phyloP scores from a whole-genome alignment of 202 grass and related monocot genomes.

The Alloteropsis angusta region DNA sequence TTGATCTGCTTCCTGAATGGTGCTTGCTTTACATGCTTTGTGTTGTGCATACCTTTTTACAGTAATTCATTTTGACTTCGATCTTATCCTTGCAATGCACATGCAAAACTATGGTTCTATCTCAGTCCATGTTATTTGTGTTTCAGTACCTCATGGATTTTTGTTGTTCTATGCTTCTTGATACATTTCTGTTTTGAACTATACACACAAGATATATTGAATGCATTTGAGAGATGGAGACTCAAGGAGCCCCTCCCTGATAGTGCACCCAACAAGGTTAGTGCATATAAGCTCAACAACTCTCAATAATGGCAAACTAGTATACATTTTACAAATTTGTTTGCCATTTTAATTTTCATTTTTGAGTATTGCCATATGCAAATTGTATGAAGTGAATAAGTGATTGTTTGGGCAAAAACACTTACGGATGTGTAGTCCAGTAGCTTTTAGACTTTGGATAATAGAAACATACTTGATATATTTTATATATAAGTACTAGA shows the following conservation, averaged over 20 bases:
- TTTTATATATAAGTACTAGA: too few relatives aligned
- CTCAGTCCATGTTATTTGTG: neutral
- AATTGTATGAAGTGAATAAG: too few relatives aligned
- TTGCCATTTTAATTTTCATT: neutral
- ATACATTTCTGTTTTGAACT: slow-evolving; percentile 8
- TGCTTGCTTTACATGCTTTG: too few relatives aligned
- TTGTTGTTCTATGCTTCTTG: slow-evolving; percentile 1
- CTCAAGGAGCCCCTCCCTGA: slow-evolving; percentile 65
- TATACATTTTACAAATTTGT: neutral
- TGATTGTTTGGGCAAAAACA: too few relatives aligned
- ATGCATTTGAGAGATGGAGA: slow-evolving; percentile 83
- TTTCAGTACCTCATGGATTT: neutral
- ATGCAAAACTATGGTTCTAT: slow-evolving; percentile 72
- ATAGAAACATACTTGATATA: too few relatives aligned
- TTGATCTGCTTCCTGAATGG: too few relatives aligned
- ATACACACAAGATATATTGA: slow-evolving; percentile 77
- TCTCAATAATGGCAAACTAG: neutral
- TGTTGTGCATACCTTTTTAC: too few relatives aligned
- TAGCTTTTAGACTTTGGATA: too few relatives aligned
- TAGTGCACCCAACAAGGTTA: slow-evolving; percentile 72
- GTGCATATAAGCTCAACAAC: neutral
- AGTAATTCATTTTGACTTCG: too few relatives aligned
- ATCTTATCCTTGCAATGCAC: slow-evolving; percentile 96
- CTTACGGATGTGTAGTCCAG: too few relatives aligned
- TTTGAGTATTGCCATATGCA: too few relatives aligned